A percentile compares a stretch with the other conserved stretches of the same genome.
phyloP scores from a whole-genome alignment of 2,329 filamentous ascomycete genomes.

The Pyricularia sp. region DNA sequence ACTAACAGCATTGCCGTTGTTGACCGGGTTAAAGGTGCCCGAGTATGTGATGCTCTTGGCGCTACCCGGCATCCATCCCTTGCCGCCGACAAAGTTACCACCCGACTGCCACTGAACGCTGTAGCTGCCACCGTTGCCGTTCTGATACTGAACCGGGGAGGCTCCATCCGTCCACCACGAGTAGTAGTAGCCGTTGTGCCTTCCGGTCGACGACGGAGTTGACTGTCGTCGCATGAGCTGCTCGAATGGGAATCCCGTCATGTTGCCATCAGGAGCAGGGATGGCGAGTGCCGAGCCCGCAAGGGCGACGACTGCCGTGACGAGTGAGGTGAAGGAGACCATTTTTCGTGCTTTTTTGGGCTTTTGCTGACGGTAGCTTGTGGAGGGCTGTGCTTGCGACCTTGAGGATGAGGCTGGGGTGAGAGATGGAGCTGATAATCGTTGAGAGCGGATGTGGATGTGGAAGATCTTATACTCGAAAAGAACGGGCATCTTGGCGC shows the following conservation, averaged over 20 bases:
- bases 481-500: background rate
- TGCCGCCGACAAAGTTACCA: conserved; percentile 44
- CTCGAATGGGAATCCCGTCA: conserved; percentile 16
- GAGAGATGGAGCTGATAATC: background rate
- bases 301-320: conserved; percentile 23
- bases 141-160: conserved; percentile 42
- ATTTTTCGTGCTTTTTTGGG: conserved; percentile 14
- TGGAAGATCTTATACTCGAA: background rate
- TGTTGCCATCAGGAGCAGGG: conserved; percentile 19
- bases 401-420: background rate
- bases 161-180: conserved; percentile 49
- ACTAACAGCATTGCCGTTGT: conserved; percentile 6
- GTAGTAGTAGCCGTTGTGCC: conserved; percentile 49
- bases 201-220: conserved; percentile 38
- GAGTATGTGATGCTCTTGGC: conserved; percentile 2
- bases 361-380: background rate
- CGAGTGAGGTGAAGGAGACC: conserved; percentile 28
- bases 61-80: conserved; percentile 39
- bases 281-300: conserved; percentile 22
- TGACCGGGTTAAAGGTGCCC: conserved; percentile 1
- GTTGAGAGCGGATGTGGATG: background rate
- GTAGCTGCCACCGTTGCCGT: conserved; percentile 36
- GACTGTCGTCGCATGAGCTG: conserved; percentile 16
- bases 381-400: background rate
- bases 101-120: conserved; percentile 37